Evolutionary conservation across 192 early-diverging fungal genomes (phyloP).

Genomic region (Spizellomyces punctatus): DNA sequence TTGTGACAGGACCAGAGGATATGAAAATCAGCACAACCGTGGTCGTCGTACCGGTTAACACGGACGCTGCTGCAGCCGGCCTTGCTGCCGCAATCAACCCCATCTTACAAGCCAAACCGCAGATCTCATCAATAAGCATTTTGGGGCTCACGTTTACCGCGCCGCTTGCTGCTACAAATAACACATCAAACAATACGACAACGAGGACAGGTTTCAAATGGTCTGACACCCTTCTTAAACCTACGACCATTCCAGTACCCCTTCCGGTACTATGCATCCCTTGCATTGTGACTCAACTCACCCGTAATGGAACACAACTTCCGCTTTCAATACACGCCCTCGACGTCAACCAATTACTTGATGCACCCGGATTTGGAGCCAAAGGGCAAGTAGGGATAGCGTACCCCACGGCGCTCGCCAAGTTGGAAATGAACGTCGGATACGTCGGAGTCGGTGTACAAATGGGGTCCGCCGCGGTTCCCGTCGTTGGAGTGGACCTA

Average conservation of each 20-base stretch:
- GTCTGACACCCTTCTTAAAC: conserved; percentile 39
- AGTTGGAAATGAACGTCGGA: conserved; percentile 31
- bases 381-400: conserved; percentile 24
- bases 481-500: conserved; percentile 17
- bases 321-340: conserved; percentile 24
- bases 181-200: no score
- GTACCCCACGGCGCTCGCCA: conserved; percentile 23
- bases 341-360: conserved; percentile 29
- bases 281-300: conserved; percentile 14
- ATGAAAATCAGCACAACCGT: conserved; percentile 32
- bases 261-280: conserved; percentile 32
- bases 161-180: background rate
- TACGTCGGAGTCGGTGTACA: conserved; percentile 16
- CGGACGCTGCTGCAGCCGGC: conserved; percentile 37
- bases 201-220: conserved; percentile 32
- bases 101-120: conserved; percentile 34
- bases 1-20: conserved; percentile 21
- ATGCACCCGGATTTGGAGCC: conserved; percentile 33
- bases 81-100: conserved; percentile 47
- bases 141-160: conserved; percentile 38
- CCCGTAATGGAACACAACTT: conserved; percentile 24
- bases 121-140: conserved; percentile 23
- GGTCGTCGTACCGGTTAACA: conserved; percentile 33
- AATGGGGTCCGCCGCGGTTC: conserved; percentile 22
- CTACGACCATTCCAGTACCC: conserved; percentile 12